phyloP scores from a whole-genome alignment of 805 yeast species.

The Spathaspora gorwiae region DNA sequence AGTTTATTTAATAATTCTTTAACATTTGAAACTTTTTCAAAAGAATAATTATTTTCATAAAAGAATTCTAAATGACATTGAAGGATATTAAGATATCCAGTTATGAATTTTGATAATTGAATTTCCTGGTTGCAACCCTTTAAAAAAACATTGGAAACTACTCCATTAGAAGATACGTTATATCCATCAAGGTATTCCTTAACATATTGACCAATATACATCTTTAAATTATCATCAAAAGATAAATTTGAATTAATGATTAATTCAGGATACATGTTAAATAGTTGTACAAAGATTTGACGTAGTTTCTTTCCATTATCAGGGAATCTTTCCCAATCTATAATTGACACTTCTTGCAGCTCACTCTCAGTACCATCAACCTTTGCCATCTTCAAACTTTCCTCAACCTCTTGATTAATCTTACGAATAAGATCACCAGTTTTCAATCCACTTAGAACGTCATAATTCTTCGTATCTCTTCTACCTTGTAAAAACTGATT shows the following conservation, averaged over 20 bases:
- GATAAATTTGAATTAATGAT: not conserved
- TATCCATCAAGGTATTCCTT: not conserved
- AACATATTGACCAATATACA: not conserved
- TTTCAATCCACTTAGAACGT: not conserved
- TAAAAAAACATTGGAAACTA: too few species aligned
- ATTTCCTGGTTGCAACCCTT: too few species aligned
- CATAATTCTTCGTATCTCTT: not conserved
- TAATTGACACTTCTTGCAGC: too few species aligned
- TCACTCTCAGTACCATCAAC: not conserved
- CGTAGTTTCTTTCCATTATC: not conserved
- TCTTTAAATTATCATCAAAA: not conserved
- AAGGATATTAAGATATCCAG: too few species aligned
- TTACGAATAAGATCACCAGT: too few species aligned
- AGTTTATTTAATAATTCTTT: constrained; percentile 10
- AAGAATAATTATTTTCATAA: not conserved
- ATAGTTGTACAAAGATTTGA: not conserved
- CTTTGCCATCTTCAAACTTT: too few species aligned
- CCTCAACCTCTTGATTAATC: too few species aligned
- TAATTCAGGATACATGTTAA: not conserved
- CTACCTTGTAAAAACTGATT: not conserved
- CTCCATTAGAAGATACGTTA: too few species aligned
- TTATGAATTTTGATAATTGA: not conserved
- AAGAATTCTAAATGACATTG: not conserved
- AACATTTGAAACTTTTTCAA: not conserved
- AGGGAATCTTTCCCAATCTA: not conserved